Conservation (phyloP, 208 protist genomes). For the Crithidia bombi region DNA sequence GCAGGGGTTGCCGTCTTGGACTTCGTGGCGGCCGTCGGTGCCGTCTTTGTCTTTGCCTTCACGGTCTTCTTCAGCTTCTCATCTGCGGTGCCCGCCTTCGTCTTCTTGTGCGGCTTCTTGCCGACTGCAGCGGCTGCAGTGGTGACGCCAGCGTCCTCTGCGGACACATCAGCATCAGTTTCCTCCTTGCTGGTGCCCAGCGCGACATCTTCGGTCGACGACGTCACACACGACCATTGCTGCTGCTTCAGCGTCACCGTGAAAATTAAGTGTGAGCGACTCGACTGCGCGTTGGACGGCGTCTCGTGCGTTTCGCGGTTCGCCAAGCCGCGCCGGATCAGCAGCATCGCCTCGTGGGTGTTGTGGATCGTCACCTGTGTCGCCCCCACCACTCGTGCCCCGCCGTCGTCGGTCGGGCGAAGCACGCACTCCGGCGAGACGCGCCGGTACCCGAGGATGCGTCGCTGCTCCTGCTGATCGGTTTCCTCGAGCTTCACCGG, state of each 20-base stretch:
- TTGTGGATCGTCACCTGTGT: background rate
- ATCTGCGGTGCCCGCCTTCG: background rate
- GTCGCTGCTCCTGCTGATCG: background rate
- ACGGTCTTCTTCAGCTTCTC: background rate
- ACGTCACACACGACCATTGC: constrained; percentile 1
- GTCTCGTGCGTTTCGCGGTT: constrained; percentile 10
- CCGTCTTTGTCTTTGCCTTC: background rate
- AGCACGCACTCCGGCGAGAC: constrained; percentile 10
- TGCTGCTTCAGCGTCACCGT: constrained; percentile 25
- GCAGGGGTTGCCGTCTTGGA: background rate
- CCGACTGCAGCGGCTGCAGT: background rate
- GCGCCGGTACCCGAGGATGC: background rate
- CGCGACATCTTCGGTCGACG: background rate
- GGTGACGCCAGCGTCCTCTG: background rate
- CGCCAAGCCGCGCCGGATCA: background rate
- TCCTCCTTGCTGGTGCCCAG: background rate
- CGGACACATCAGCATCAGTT: background rate
- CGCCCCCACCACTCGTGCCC: background rate
- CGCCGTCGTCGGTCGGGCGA: constrained; percentile 3
- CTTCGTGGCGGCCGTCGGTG: background rate
- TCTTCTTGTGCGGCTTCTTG: constrained; percentile 6
- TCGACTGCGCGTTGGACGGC: constrained; percentile 10
- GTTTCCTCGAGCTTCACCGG: background rate
- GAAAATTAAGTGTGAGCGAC: constrained; percentile 14
- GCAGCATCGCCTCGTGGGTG: background rate